These are phyloP conservation scores for Globisporangium splendens DNA, from an alignment of 352 stramenopile species.

Conservation along the genomic window DNA sequence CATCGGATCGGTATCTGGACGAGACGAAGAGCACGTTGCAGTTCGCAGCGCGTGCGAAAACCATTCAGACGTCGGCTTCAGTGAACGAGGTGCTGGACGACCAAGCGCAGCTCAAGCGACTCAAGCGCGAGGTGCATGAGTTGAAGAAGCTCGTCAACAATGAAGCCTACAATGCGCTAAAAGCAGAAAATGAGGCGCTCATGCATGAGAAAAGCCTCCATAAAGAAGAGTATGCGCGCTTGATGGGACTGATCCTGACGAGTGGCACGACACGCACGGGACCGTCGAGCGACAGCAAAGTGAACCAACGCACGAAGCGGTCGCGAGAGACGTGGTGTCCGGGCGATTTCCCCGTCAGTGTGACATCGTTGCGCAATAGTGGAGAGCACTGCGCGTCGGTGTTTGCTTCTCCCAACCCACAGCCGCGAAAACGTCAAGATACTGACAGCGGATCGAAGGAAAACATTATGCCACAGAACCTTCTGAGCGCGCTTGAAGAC, in stretches of 20 bases:
- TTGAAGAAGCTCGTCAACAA: conserved; percentile 62
- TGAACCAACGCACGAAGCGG: conserved; percentile 37
- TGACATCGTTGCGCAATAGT: conserved; percentile 2
- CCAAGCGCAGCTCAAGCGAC: conserved; percentile 70
- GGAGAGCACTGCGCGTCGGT: conserved; percentile 7
- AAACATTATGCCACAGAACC: conserved; percentile 45
- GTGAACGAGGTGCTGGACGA: conserved; percentile 93
- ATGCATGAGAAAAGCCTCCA: conserved; percentile 52
- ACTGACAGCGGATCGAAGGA: conserved; percentile 30
- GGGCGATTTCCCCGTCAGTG: conserved; percentile 48
- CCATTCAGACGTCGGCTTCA: conserved; percentile 71
- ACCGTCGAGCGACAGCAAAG: conserved; percentile 12
- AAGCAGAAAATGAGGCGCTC: conserved; percentile 71
- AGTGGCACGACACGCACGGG: conserved; percentile 25
- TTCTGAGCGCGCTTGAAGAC: conserved; percentile 14
- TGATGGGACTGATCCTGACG: conserved; percentile 61
- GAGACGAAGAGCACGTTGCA: conserved; percentile 90
- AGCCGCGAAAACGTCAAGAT: conserved; percentile 25
- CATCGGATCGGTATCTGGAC: conserved; percentile 69
- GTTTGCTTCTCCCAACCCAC: conserved; percentile 22
- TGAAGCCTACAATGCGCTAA: conserved; percentile 47
- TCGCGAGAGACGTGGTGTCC: conserved; percentile 71
- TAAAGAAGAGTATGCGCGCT: conserved; percentile 51
- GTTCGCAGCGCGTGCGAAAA: conserved; percentile 92
- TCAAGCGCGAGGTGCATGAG: conserved; percentile 71